phyloP scores from a whole-genome alignment of 1,139 yeast species.

The Lizanozyma gosingica region DNA sequence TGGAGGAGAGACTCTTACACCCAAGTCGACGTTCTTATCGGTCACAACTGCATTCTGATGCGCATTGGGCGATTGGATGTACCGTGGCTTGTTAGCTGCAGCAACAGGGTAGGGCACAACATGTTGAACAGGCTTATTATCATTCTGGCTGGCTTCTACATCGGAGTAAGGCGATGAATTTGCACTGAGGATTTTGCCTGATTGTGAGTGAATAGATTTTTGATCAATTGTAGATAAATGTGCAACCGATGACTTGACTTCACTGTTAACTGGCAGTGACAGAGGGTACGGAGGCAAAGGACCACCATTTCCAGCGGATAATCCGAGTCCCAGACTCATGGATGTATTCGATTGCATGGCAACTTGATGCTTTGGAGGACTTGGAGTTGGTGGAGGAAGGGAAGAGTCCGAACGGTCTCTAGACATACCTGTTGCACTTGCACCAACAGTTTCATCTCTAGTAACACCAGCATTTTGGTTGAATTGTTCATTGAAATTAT shows the following conservation, averaged over 20 bases:
- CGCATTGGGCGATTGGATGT: slow-evolving; percentile 10
- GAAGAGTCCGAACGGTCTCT: slow-evolving; percentile 8
- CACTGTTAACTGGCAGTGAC: slow-evolving; percentile 11
- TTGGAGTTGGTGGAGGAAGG: slow-evolving; percentile 19
- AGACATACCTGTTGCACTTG: slow-evolving; percentile 6
- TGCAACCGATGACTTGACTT: slow-evolving; percentile 14
- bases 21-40: neutral
- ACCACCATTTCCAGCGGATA: slow-evolving; percentile 5
- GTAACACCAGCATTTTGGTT: slow-evolving; percentile 11
- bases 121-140: slow-evolving; percentile 2
- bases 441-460: slow-evolving; percentile 2
- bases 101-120: neutral
- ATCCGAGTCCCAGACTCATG: neutral
- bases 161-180: slow-evolving; percentile 14
- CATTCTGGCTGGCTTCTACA: slow-evolving; percentile 2
- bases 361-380: slow-evolving; percentile 10
- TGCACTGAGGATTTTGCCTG: slow-evolving; percentile 16
- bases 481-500: slow-evolving; percentile 35
- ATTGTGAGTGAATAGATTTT: slow-evolving; percentile 20
- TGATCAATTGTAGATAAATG: slow-evolving; percentile 11
- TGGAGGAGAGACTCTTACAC: slow-evolving; percentile 16
- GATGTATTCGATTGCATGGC: neutral
- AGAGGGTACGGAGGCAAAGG: slow-evolving; percentile 9
- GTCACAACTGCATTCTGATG: neutral
- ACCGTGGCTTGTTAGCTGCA: slow-evolving; percentile 18